Evolutionary conservation across 176 grass and related monocot species (phyloP).

Genomic region (Saccharum spontaneum): DNA sequence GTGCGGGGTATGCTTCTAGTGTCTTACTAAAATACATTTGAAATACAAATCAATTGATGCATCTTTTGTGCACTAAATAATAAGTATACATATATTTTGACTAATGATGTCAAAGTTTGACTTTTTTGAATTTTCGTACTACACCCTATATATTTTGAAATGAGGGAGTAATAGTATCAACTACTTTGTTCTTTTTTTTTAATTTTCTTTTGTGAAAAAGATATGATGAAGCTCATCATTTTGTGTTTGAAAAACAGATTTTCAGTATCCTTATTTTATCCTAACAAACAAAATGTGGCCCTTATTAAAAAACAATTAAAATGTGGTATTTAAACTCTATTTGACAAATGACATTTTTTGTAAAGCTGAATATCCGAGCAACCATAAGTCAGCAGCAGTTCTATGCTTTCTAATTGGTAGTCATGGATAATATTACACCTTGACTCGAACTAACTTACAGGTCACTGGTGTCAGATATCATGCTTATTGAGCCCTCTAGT

Average conservation of each 20-base stretch:
- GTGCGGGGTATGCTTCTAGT: background rate
- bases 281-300: background rate
- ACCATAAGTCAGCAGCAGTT: background rate
- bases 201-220: background rate
- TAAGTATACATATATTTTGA: background rate
- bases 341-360: background rate
- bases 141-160: background rate
- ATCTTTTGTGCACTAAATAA: background rate
- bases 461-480: background rate
- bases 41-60: background rate
- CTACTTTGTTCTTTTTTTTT: background rate
- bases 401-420: background rate
- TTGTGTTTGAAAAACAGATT: background rate
- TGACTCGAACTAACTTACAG: background rate
- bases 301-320: background rate
- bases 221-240: background rate
- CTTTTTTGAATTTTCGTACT: background rate
- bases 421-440: background rate
- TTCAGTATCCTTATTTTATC: background rate
- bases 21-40: background rate
- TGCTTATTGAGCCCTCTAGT: background rate
- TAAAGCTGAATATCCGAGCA: background rate
- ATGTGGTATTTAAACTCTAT: background rate
- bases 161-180: background rate
- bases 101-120: background rate